Percentiles rank a stretch among this genome's conserved stretches.
Evolutionary conservation across 805 yeast species (phyloP).

Genomic region (Trichomonascus vanleenenianus): DNA sequence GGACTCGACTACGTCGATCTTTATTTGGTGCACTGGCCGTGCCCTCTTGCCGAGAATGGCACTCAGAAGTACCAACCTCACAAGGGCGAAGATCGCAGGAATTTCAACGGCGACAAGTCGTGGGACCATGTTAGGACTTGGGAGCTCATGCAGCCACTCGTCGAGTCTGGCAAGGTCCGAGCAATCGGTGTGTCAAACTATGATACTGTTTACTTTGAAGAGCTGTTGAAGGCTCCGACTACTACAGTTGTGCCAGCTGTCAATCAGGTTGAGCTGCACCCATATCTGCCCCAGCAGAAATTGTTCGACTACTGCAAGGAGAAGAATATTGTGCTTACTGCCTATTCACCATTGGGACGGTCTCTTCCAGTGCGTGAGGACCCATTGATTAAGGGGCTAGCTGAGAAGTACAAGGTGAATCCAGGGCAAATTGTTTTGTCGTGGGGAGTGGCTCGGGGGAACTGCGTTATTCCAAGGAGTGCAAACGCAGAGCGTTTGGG

Average conservation of each 20-base stretch:
- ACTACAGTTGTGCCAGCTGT: slow-evolving; percentile 55
- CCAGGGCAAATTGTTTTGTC: slow-evolving; percentile 12
- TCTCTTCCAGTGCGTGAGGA: slow-evolving; percentile 58
- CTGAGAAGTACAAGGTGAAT: slow-evolving; percentile 42
- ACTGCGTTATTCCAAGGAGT: slow-evolving; percentile 59
- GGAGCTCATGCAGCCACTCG: slow-evolving; percentile 53
- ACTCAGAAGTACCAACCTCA: slow-evolving; percentile 2
- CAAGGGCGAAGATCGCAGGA: not conserved
- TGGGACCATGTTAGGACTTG: slow-evolving; percentile 44
- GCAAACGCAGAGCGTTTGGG: slow-evolving; percentile 52
- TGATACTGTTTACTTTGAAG: slow-evolving; percentile 28
- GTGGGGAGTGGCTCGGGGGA: slow-evolving; percentile 36
- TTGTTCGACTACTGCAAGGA: slow-evolving; percentile 44
- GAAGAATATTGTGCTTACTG: slow-evolving; percentile 53
- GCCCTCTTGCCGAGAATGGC: slow-evolving; percentile 25
- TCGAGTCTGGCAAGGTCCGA: slow-evolving; percentile 37
- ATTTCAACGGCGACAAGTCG: not conserved
- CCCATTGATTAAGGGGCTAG: slow-evolving; percentile 47
- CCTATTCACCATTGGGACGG: slow-evolving; percentile 70
- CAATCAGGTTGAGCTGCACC: slow-evolving; percentile 74
- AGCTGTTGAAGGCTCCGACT: slow-evolving; percentile 41
- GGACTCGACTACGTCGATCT: slow-evolving; percentile 57
- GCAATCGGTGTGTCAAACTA: slow-evolving; percentile 73
- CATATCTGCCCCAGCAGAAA: slow-evolving; percentile 58
- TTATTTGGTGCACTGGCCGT: slow-evolving; percentile 64